A percentile compares a stretch with the other conserved stretches of the same genome.
Evolutionary conservation across 1,284 basidiomycete species (phyloP).

Genomic region (Ustilago bromivora): DNA sequence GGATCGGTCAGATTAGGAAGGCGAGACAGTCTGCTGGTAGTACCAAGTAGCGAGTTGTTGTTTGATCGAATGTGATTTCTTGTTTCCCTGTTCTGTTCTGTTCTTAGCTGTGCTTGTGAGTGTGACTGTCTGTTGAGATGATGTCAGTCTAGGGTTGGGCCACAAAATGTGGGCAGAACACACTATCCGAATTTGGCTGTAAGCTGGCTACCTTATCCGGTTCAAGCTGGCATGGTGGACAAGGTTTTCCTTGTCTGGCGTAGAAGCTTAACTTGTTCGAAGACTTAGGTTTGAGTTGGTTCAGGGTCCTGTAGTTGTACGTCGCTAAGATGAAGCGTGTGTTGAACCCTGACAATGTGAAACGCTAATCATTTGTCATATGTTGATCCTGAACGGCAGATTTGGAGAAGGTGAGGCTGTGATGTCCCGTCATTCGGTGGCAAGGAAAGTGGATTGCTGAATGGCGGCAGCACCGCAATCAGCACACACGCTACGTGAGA

Average conservation of each 20-base stretch:
- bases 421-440: background rate
- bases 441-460: background rate
- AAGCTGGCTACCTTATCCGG: background rate
- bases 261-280: background rate
- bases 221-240: background rate
- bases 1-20: slow-evolving; percentile 35
- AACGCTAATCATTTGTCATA: background rate
- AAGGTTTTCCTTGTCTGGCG: background rate
- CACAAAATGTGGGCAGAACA: background rate
- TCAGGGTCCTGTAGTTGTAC: background rate
- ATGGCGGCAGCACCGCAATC: background rate
- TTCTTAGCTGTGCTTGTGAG: background rate
- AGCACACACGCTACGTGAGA: background rate
- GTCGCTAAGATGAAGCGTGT: background rate
- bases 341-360: background rate
- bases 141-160: background rate
- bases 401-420: background rate
- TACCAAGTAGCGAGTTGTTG: background rate
- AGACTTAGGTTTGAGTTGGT: background rate
- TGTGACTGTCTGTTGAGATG: background rate
- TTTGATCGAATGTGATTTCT: background rate
- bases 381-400: background rate
- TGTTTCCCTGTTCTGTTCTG: background rate
- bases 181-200: background rate
- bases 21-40: slow-evolving; percentile 34